Evolutionary conservation across 192 early-diverging fungal genomes (phyloP).

Genomic region (Umbelopsis ramanniana): DNA sequence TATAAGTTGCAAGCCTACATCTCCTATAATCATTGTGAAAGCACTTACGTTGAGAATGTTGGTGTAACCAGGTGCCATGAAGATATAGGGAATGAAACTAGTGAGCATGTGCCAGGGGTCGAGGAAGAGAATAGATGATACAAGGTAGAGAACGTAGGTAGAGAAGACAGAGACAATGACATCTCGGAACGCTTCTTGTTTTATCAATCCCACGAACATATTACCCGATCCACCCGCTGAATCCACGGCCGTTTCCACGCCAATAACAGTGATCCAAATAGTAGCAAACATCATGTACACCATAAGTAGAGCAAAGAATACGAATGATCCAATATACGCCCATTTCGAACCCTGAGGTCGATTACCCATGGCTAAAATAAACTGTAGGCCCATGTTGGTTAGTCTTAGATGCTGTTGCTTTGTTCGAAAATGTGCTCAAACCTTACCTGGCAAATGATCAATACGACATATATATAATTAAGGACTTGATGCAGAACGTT

Average conservation of each 20-base stretch:
- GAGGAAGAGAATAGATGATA: conserved; percentile 65
- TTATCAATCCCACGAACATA: conserved; percentile 53
- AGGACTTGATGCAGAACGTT: conserved; percentile 45
- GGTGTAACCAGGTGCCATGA: conserved; percentile 74
- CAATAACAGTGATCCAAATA: conserved; percentile 65
- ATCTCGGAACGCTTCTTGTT: conserved; percentile 66
- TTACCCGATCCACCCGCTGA: conserved; percentile 58
- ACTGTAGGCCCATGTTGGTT: conserved; percentile 35
- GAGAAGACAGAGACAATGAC: conserved; percentile 69
- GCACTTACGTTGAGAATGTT: conserved; percentile 84
- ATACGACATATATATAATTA: conserved; percentile 57
- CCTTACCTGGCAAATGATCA: conserved; percentile 72
- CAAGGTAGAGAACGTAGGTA: conserved; percentile 71
- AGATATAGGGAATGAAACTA: conserved; percentile 70
- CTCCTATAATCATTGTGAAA: conserved; percentile 12
- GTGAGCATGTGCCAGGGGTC: conserved; percentile 86
- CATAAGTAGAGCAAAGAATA: conserved; percentile 90
- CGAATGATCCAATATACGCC: conserved; percentile 74
- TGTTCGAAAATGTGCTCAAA: conserved; percentile 69
- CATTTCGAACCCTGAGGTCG: conserved; percentile 84
- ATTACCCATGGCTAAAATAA: conserved; percentile 93
- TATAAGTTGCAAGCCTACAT: not conserved
- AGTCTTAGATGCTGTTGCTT: not conserved
- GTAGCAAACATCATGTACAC: conserved; percentile 82
- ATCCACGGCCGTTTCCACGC: conserved; percentile 60